These are phyloP conservation scores for Penicillium antarcticum DNA, from an alignment of 495 filamentous ascomycete genomes.

Conservation along the genomic window DNA sequence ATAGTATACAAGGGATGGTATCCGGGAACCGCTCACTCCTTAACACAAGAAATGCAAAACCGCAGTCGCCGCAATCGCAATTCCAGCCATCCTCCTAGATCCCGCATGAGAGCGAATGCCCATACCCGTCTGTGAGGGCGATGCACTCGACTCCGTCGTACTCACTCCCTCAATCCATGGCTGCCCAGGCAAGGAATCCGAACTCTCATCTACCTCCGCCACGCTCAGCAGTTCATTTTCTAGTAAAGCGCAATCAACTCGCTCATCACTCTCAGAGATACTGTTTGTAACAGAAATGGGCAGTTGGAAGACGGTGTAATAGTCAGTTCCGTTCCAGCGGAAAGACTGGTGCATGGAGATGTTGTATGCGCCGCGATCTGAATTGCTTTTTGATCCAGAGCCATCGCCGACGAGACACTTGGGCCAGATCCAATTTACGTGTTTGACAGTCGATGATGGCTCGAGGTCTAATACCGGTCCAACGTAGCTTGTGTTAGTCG, in stretches of 20 bases:
- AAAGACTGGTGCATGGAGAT: constrained; percentile 68
- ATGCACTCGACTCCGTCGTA: constrained; percentile 5
- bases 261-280: constrained; percentile 33
- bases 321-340: constrained; percentile 56
- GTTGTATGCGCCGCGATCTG: constrained; percentile 43
- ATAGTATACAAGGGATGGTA: constrained; percentile 2
- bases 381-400: constrained; percentile 14
- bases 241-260: constrained; percentile 14
- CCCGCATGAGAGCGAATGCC: neutral
- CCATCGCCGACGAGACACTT: constrained; percentile 61
- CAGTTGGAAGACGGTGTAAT: constrained; percentile 67
- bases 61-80: constrained; percentile 6
- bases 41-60: constrained; percentile 1
- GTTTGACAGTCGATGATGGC: constrained; percentile 62
- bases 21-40: neutral
- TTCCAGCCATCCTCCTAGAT: neutral
- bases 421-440: constrained; percentile 67
- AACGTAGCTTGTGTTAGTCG: constrained; percentile 49
- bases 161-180: constrained; percentile 14
- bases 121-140: neutral
- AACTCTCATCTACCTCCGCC: constrained; percentile 12
- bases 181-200: constrained; percentile 16
- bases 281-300: constrained; percentile 65
- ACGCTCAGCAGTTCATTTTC: constrained; percentile 16
- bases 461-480: constrained; percentile 61